Base-by-base conservation (phyloP, 305 asterid species). In the Solanum hybrid region DNA sequence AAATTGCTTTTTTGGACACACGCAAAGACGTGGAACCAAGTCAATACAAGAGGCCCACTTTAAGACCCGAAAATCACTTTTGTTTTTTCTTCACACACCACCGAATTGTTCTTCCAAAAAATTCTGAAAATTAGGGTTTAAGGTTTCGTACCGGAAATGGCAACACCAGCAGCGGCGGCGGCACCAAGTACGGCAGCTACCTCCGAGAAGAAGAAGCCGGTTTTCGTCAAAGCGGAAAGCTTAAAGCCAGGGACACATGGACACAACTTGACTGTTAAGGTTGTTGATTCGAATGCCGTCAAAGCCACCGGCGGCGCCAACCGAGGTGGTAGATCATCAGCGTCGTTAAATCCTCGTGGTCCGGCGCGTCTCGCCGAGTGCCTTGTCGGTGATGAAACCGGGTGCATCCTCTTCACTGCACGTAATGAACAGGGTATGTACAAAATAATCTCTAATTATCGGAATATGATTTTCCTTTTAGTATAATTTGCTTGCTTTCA, bases 321-420 rank as follows among this genome's bases (percentile, higher is more conserved):
- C 34, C 80, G 89, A 5, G 90, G 88, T 15, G 92, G 87, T 27
- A 84, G 92, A 89, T 42, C 90, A 9, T 76, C 90, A 24, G 27
- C 78, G 72, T 86, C 92, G 38, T 91, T 91, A 5, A 90, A 69
- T 66, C 17, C 91, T 78, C 93, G 94, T 78, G 85, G 89, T 84
- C 87, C 92, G 71, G 60, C 89, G 69, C 89, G 91, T 86, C 88
- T 92, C 37, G 88, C 94, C 8, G 94, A 92, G 86, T 92, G 94
- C 73, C 93, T 92, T 37, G 90, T 92, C 7, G 94, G 94, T 40
- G 94, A 92, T 77, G 94, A 92, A n/a, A 92, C 94, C 10, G 94
- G 90, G 32, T 19, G 90, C 26, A 89, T 92, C 64, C 88, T 92
- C 51, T 92, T 92, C 91, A 92, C 94, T 13, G 94, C 93, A 56